Conservation (phyloP, 1,139 yeast genomes). For the Schizosaccharomyces versatilis region DNA sequence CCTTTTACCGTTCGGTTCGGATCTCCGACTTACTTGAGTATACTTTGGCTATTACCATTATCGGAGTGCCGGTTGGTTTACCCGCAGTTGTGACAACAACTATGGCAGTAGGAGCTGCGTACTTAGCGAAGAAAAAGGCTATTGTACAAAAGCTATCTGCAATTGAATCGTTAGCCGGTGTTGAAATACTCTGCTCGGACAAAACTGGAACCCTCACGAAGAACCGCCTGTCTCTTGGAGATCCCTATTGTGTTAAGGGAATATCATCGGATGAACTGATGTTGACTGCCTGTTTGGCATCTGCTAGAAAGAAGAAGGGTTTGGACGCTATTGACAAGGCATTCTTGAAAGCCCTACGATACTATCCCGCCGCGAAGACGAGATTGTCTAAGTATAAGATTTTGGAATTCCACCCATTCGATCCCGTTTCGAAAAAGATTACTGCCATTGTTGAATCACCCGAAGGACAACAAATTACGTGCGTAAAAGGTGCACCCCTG, state of each 20-base stretch:
- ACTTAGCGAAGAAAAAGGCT: conserved; percentile 93
- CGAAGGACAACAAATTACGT: conserved; percentile 41
- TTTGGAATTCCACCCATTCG: conserved; percentile 47
- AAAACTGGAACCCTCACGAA: conserved; percentile 94
- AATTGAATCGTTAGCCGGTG: conserved; percentile 98
- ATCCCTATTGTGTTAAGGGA: conserved; percentile 98
- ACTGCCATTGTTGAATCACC: conserved; percentile 49
- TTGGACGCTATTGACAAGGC: conserved; percentile 95
- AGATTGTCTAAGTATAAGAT: conserved; percentile 46
- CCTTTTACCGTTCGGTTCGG: conserved; percentile 24
- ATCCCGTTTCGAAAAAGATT: conserved; percentile 52
- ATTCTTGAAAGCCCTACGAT: conserved; percentile 62
- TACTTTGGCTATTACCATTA: conserved; percentile 21
- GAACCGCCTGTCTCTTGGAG: conserved; percentile 58
- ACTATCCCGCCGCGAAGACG: conserved; percentile 41
- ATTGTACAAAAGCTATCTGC: conserved; percentile 75
- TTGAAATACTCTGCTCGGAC: conserved; percentile 89
- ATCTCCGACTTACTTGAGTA: conserved; percentile 26
- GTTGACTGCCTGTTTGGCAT: conserved; percentile 96
- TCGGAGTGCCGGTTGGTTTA: conserved; percentile 27
- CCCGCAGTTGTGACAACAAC: conserved; percentile 34
- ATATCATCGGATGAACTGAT: conserved; percentile 91
- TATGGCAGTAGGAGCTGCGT: conserved; percentile 86
- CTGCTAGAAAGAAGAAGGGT: conserved; percentile 97
- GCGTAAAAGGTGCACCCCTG: conserved; percentile 56